phyloP scores from a whole-genome alignment of 2,329 filamentous ascomycete genomes.

The Aureobasidium sp. region DNA sequence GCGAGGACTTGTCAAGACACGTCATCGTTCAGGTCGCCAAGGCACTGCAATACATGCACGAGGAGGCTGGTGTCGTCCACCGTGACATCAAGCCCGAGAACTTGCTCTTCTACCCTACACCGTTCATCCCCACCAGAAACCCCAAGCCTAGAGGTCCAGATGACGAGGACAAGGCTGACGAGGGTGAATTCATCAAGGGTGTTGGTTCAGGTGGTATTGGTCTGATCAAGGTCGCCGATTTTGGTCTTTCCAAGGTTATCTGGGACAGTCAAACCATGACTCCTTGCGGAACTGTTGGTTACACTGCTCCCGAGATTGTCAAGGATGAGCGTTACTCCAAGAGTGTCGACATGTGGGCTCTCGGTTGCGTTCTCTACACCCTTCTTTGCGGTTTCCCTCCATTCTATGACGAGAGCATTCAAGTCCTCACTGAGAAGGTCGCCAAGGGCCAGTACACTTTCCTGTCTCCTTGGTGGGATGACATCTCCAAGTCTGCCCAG shows the following conservation, averaged over 20 bases:
- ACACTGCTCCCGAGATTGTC: constrained; percentile 96
- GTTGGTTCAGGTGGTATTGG: constrained; percentile 86
- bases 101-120: constrained; percentile 81
- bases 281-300: constrained; percentile 96
- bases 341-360: constrained; percentile 98
- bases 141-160: constrained; percentile 77
- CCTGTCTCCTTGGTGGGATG: constrained; percentile 98
- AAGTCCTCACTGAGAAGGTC: constrained; percentile 94
- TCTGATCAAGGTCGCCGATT: constrained; percentile 94
- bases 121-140: constrained; percentile 70
- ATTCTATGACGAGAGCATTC: constrained; percentile 97
- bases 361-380: constrained; percentile 95
- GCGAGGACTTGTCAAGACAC: constrained; percentile 87
- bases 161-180: constrained; percentile 94
- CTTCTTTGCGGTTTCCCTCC: constrained; percentile 95
- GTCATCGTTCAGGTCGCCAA: constrained; percentile 95
- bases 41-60: constrained; percentile 87
- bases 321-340: constrained; percentile 99
- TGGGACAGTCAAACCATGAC: constrained; percentile 99
- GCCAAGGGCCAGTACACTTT: constrained; percentile 96
- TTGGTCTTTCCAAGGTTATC: constrained; percentile 93
- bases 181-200: constrained; percentile 83
- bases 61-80: constrained; percentile 92
- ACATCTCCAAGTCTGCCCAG: constrained; percentile 90
- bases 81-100: constrained; percentile 99